Evolutionary conservation across 2,329 filamentous ascomycete genomes (phyloP).

Genomic region (Fusarium napiforme): DNA sequence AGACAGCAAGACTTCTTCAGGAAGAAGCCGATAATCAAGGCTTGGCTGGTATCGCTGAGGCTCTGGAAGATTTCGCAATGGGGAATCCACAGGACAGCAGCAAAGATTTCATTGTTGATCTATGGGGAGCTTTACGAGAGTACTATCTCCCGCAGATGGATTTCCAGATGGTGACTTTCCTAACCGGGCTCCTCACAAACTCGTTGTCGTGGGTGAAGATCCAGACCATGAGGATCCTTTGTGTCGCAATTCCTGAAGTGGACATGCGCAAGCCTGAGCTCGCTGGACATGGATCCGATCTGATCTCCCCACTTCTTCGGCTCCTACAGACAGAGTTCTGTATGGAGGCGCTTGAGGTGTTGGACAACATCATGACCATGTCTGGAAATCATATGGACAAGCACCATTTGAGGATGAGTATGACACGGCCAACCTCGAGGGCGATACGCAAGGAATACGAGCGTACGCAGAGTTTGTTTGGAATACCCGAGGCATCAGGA

Average conservation of each 20-base stretch:
- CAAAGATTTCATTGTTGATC: conserved; percentile 80
- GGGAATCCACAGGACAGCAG: conserved; percentile 73
- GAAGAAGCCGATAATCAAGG: conserved; percentile 79
- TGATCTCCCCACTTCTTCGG: conserved; percentile 91
- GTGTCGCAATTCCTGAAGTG: conserved; percentile 85
- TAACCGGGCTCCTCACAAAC: conserved; percentile 93
- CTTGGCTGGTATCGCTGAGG: conserved; percentile 72
- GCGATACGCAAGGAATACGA: conserved; percentile 94
- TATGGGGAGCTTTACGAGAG: conserved; percentile 78
- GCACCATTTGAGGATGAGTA: conserved; percentile 96
- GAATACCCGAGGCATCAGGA: conserved; percentile 93
- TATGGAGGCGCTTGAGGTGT: conserved; percentile 87
- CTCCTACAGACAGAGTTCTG: conserved; percentile 93
- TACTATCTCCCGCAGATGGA: conserved; percentile 86
- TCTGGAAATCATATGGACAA: conserved; percentile 92
- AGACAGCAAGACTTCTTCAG: conserved; percentile 76
- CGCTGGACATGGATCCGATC: conserved; percentile 88
- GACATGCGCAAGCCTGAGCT: conserved; percentile 95
- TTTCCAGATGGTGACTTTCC: conserved; percentile 85
- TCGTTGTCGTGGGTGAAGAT: conserved; percentile 88
- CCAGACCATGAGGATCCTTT: conserved; percentile 91
- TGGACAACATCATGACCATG: conserved; percentile 96
- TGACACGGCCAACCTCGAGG: conserved; percentile 88
- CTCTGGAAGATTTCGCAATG: conserved; percentile 76
- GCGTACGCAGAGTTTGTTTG: conserved; percentile 91